phyloP scores from a whole-genome alignment of 2,329 filamentous ascomycete species.

The Fusarium algeriense region DNA sequence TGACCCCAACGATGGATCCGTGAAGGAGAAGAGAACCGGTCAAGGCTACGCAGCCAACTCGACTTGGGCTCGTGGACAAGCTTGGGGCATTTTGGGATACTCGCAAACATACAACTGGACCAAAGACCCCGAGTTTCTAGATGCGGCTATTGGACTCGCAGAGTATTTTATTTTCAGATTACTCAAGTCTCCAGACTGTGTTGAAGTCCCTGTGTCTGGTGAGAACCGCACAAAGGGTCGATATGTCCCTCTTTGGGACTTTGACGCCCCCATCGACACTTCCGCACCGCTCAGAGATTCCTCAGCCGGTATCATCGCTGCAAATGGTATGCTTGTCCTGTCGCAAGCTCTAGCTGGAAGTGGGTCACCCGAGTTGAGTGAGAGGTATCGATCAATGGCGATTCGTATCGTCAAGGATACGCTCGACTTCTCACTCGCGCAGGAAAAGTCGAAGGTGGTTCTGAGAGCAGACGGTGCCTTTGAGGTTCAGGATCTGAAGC shows the following conservation, averaged over 20 bases:
- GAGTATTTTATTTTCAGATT: slow-evolving; percentile 63
- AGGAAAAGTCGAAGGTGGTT: slow-evolving; percentile 16
- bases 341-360: slow-evolving; percentile 49
- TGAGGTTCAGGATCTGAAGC: slow-evolving; percentile 5
- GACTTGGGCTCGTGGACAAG: slow-evolving; percentile 65
- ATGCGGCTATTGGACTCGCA: slow-evolving; percentile 59
- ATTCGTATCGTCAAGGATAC: slow-evolving; percentile 49
- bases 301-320: slow-evolving; percentile 55
- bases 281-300: slow-evolving; percentile 51
- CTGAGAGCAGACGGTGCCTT: neutral
- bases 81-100: slow-evolving; percentile 65
- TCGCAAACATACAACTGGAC: slow-evolving; percentile 64
- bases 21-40: slow-evolving; percentile 61
- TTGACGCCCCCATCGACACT: slow-evolving; percentile 58
- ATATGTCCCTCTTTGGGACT: slow-evolving; percentile 58
- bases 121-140: slow-evolving; percentile 56
- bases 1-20: slow-evolving; percentile 54
- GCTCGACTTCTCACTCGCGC: slow-evolving; percentile 44
- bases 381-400: slow-evolving; percentile 47
- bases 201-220: slow-evolving; percentile 37
- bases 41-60: slow-evolving; percentile 62
- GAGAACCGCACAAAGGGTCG: slow-evolving; percentile 33
- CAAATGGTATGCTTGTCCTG: slow-evolving; percentile 55
- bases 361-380: slow-evolving; percentile 23
- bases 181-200: slow-evolving; percentile 48